Base-by-base conservation (phyloP, 73 alveolate genomes). In the Symbiodinium natans region DNA sequence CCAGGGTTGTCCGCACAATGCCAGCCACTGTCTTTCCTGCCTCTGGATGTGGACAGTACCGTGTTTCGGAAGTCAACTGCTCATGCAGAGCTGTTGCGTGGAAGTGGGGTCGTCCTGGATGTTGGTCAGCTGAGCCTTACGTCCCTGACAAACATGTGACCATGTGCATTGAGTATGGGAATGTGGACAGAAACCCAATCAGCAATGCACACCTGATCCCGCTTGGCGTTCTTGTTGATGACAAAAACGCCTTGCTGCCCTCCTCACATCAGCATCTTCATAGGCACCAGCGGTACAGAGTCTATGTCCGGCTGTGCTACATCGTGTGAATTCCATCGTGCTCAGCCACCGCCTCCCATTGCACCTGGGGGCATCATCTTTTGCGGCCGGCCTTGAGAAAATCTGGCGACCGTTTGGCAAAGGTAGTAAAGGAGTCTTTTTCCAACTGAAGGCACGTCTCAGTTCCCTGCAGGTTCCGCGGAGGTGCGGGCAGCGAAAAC, bases 1-100 rank as follows among this genome's bases (percentile, higher is more conserved):
- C 99, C 82, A 99, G 99, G 63, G 99, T 99, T 83, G 99, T 99
- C 63, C 99, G 97, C 80, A 99, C 99, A 36, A 99, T 99, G 92
- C 99, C 99, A 25, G 99, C 99, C 40, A 99, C 99, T 43, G 99
- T 93, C 85, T 93, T 93, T 63, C 94, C 99, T 4, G 99, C 99
- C 99, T 93, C 68, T 15, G 33, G 8, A 31, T 8, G 68, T 1
- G 36, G 8, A 34, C 34, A 3, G 56, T 31, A 40, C 68, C 17
- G 59, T 25, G 33, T 39, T 40, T 11, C 36, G 5, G 36, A 25
- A 6, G 34, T 15, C 36, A 39, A 38, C 38, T 11, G 10, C 38
- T 11, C 31, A 83, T 19, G 23, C 29, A 83, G n/a, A 17, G 39
- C 42, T 36, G 93, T 41, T 2, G 23, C 41, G 73, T 75, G 99